phyloP scores from a whole-genome alignment of 768 basidiomycete genomes.

The Hygrocybe coccinea region DNA sequence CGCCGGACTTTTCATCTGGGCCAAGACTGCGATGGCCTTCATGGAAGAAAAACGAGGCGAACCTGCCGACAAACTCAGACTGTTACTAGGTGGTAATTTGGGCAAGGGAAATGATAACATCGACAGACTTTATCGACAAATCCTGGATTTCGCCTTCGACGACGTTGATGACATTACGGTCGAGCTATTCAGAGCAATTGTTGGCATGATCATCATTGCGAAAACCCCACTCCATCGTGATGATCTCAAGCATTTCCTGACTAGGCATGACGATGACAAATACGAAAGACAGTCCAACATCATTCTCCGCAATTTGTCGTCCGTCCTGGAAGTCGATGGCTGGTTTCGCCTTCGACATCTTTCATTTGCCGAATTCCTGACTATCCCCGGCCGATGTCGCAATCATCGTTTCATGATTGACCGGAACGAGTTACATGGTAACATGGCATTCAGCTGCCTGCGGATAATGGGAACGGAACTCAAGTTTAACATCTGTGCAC shows the following conservation, averaged over 20 bases:
- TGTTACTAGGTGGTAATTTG: neutral
- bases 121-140: neutral
- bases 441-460: no score
- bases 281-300: no score
- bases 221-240: neutral
- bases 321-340: neutral
- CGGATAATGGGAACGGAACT: no score
- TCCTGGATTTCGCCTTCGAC: neutral
- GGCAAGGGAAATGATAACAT: neutral
- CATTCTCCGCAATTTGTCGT: constrained; percentile 2
- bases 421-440: no score
- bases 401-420: constrained; percentile 4
- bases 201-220: neutral
- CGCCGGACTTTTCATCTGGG: constrained; percentile 5
- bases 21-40: neutral
- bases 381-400: constrained; percentile 3
- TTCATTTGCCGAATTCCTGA: constrained; percentile 11
- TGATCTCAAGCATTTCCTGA: neutral
- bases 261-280: neutral
- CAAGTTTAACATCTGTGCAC: no score
- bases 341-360: constrained; percentile 7
- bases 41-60: neutral
- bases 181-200: neutral
- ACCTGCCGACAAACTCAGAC: neutral
- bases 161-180: neutral